Evolutionary conservation across 805 yeast species (phyloP), one percentile per base, ranked within the genome.

Genomic region (Diddensiella transvaalensis): DNA sequence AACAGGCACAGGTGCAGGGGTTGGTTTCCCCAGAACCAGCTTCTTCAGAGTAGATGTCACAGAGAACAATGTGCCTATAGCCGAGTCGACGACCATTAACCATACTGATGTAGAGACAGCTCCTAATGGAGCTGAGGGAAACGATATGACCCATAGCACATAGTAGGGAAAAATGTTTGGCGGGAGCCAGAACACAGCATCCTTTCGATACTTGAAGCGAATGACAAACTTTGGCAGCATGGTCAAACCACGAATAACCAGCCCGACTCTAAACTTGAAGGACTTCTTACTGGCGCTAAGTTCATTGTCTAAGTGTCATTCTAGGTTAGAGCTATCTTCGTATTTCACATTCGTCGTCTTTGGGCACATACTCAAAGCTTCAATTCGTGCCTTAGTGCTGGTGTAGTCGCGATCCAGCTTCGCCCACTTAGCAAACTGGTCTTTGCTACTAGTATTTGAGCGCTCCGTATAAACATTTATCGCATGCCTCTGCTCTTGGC

Each of bases 341-440:
- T 36, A 15, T 17, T 36, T 4, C n/a, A 4, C 36, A 30, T n/a
- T 30, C 33, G 13, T 18, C 36, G 26, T 38, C 18, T 18, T 24
- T 40, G 22, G 5, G n/a, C 22, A n/a, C 51, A n/a, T 48, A 48
- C 61, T 53, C 40, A 78, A 55, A 5, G 57, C 49, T 15, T 72
- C 75, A 38, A 84, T 68, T 51, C 85, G 80, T 13, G 66, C 71
- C 39, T 74, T 72, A 43, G 86, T 60, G 50, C 76, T 74, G 55
- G 83, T 89, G 49, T 75, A 69, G 57, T 75, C 77, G 42, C 99
- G 77, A 60, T 88, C 90, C 53, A 90, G 73, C 64, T 88, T 88
- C 1, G 97, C 95, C 98, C 98, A 93, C 60, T 79, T 83, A 23
- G 97, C 96, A 65, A 91, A 93, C 60, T 93, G 82, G 63, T 93